Base-by-base conservation (phyloP, 164 flowering plant species). In the Vitis rotundifolia region DNA sequence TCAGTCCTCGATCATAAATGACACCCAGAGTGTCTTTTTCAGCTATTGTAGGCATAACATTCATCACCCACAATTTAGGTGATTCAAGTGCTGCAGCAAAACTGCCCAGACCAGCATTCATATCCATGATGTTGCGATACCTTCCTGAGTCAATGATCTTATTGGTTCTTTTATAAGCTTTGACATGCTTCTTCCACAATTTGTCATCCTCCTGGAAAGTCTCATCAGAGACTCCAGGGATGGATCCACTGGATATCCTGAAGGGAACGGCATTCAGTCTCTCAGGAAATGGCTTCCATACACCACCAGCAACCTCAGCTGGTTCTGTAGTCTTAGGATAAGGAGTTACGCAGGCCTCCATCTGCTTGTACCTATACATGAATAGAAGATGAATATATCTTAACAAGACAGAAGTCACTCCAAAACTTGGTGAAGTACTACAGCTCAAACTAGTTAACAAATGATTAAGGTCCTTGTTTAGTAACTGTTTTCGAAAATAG, bases 31-130 rank as follows among this genome's bases (percentile, higher is more conserved):
- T 84, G 73, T 78, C 79, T 54, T 68, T 80, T 66, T 78, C 82
- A 56, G 87, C 86, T 49, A 84, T 82, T 4, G 89, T 86, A 9
- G 89, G 86, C 78, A 86, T 66, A 49, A 84, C 89, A 82, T 86
- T 86, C 89, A 86, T 86, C 63, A 81, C 86, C 89, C 89, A 86
- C 66, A 76, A 57, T 68, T 82, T 79, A 18, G 83, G 81, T 51
- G 85, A 78, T 26, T 84, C 83, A 68, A 86, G 52, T 10, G 85
- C 88, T 12, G 89, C 89, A 61, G 89, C 87, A 75, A 86, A 86
- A 65, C 88, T 69, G 74, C 88, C 89, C 12, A 86, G 68, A 37
- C 85, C 89, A 72, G 88, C 86, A 81, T 83, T 80, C 86, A 82
- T 82, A 50, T 85, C 86, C 82, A 84, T 70, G 15, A 83, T 77